Evolutionary conservation across 306 rosid genomes (phyloP).

Genomic region (Begonia masoniana): DNA sequence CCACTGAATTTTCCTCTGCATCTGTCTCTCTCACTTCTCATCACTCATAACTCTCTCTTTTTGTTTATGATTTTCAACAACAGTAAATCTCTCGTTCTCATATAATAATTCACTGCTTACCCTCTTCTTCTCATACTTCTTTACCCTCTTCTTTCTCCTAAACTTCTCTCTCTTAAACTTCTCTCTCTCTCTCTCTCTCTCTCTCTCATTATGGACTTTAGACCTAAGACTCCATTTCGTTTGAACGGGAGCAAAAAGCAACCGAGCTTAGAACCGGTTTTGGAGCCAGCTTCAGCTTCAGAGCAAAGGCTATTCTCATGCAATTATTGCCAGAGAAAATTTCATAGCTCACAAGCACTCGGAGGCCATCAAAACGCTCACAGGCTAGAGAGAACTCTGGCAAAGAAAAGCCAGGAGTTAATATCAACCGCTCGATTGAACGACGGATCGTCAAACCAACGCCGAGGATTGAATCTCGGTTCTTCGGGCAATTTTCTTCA

Average conservation of each 20-base stretch:
- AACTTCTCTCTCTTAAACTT: too few relatives aligned
- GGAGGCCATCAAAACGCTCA: conserved; percentile 94
- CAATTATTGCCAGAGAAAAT: conserved; percentile 76
- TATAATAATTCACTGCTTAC: not conserved
- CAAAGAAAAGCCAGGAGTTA: conserved; percentile 65
- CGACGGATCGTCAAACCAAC: conserved; percentile 2
- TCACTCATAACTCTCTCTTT: too few relatives aligned
- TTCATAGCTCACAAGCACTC: conserved; percentile 70
- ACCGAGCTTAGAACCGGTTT: too few relatives aligned
- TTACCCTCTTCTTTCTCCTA: conserved; percentile 11
- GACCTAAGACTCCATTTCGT: too few relatives aligned
- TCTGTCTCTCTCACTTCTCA: not conserved
- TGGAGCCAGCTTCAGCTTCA: too few relatives aligned
- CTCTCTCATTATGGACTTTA: too few relatives aligned
- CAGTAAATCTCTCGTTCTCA: too few relatives aligned
- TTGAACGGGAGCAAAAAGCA: too few relatives aligned
- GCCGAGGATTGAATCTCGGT: not conserved
- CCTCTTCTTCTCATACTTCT: conserved; percentile 21
- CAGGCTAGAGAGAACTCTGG: conserved; percentile 70
- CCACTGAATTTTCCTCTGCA: not conserved
- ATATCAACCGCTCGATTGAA: conserved; percentile 20
- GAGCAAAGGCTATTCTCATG: conserved; percentile 45
- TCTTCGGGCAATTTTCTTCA: conserved; percentile 4
- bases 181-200: too few relatives aligned
- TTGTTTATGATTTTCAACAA: too few relatives aligned